phyloP scores from a whole-genome alignment of 257 asterid genomes.

The Penstemon eatonii region DNA sequence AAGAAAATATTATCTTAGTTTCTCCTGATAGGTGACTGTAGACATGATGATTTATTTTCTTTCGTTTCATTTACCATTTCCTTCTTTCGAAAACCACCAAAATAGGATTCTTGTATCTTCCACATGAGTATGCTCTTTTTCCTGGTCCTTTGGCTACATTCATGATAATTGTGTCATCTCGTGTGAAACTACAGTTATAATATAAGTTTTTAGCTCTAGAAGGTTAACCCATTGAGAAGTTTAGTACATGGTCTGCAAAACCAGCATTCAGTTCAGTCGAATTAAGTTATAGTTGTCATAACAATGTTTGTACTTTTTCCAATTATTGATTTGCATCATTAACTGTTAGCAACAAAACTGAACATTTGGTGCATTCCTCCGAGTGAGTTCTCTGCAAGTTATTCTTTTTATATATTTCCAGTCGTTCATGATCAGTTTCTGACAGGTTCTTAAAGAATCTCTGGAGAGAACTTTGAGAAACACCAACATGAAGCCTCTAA shows the following conservation, averaged over 20 bases:
- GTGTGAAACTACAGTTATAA: neutral
- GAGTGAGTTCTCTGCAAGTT: conserved; percentile 13
- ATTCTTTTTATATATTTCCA: conserved; percentile 18
- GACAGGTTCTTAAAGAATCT: conserved; percentile 91
- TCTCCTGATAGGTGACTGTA: conserved; percentile 16
- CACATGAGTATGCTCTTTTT: conserved; percentile 7
- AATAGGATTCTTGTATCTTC: conserved; percentile 15
- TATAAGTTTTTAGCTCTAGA: conserved; percentile 9
- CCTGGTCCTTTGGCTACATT: conserved; percentile 1
- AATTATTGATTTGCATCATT: neutral
- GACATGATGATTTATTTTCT: conserved; percentile 11
- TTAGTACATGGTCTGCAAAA: conserved; percentile 8
- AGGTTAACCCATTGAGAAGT: neutral
- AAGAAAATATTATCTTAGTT: conserved; percentile 2
- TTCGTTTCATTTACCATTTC: neutral
- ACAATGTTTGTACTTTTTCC: neutral
- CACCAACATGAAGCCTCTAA: conserved; percentile 93
- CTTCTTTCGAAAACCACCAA: conserved; percentile 10
- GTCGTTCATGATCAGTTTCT: conserved; percentile 33
- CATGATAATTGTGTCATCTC: conserved; percentile 5
- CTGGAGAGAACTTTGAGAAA: conserved; percentile 86
- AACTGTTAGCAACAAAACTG: conserved; percentile 6
- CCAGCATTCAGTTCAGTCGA: conserved; percentile 11
- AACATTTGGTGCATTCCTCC: conserved; percentile 10
- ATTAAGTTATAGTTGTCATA: conserved; percentile 18